Evolutionary conservation across 345 rosid species (phyloP).

Genomic region (Salix arbutifolia): DNA sequence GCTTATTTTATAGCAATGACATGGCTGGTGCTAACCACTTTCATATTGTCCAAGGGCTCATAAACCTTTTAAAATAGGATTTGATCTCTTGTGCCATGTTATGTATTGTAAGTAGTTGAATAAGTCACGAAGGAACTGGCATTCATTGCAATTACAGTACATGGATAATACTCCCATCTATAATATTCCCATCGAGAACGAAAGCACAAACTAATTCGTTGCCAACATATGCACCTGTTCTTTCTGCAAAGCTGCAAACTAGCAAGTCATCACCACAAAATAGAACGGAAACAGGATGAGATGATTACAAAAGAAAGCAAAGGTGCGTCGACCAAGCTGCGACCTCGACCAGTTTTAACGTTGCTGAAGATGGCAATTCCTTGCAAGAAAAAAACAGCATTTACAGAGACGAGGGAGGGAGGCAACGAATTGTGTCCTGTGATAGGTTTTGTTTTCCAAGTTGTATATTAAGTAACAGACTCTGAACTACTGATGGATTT

Average conservation of each 20-base stretch:
- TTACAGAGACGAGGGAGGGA: background rate
- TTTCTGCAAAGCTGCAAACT: background rate
- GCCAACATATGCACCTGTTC: background rate
- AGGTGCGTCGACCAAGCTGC: background rate
- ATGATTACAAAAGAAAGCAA: background rate
- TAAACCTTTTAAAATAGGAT: too few relatives aligned
- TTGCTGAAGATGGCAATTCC: background rate
- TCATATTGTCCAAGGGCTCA: too few relatives aligned
- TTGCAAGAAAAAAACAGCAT: background rate
- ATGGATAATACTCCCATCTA: too few relatives aligned
- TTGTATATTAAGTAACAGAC: background rate
- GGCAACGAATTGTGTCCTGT: background rate
- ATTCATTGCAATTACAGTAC: too few relatives aligned
- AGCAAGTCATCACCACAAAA: background rate
- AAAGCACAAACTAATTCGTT: background rate
- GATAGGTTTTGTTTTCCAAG: background rate
- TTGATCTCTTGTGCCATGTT: too few relatives aligned
- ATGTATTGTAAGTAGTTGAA: too few relatives aligned
- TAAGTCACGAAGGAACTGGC: too few relatives aligned
- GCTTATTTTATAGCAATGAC: too few relatives aligned
- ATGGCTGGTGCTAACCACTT: too few relatives aligned
- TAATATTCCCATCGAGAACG: background rate
- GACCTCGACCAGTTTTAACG: background rate
- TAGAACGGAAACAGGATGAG: background rate
- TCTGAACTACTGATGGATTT: slow-evolving; percentile 8